Percentiles rank a stretch among this genome's conserved stretches.
These are phyloP conservation scores for Phyllachora maydis DNA, from an alignment of 2,329 filamentous ascomycete species.

Conservation along the genomic window DNA sequence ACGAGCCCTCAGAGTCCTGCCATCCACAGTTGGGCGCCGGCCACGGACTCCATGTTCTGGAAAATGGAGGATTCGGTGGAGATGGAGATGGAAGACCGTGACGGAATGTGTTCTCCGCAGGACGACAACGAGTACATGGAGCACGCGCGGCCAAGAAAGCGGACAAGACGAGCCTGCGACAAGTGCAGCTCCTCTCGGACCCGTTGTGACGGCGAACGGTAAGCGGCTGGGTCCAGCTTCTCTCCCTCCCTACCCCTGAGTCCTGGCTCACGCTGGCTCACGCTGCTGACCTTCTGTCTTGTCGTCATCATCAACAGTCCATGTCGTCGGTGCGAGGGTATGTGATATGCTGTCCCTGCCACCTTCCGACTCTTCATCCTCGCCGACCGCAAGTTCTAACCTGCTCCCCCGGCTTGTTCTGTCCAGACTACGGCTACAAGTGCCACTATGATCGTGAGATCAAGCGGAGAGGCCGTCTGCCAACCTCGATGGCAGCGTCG, in stretches of 20 bases:
- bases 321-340: constrained; percentile 14
- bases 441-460: constrained; percentile 15
- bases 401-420: not conserved
- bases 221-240: constrained; percentile 5
- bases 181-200: constrained; percentile 17
- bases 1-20: too few relatives aligned
- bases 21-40: too few relatives aligned
- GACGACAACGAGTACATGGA: too few relatives aligned
- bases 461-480: constrained; percentile 15
- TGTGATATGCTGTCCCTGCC: constrained; percentile 2
- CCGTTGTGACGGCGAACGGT: constrained; percentile 22
- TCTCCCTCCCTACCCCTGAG: not conserved
- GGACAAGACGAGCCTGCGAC: constrained; percentile 13
- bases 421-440: constrained; percentile 16
- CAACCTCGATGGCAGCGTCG: constrained; percentile 3
- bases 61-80: too few relatives aligned
- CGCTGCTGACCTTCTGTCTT: not conserved
- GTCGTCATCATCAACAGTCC: constrained; percentile 1
- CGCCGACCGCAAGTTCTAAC: not conserved
- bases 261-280: constrained; percentile 1
- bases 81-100: too few relatives aligned
- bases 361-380: not conserved
- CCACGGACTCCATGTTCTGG: too few relatives aligned
- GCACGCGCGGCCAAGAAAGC: too few relatives aligned
- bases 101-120: too few relatives aligned